Evolutionary conservation across 2,329 filamentous ascomycete genomes (phyloP).

Genomic region (Chrysosporium queenslandicum): DNA sequence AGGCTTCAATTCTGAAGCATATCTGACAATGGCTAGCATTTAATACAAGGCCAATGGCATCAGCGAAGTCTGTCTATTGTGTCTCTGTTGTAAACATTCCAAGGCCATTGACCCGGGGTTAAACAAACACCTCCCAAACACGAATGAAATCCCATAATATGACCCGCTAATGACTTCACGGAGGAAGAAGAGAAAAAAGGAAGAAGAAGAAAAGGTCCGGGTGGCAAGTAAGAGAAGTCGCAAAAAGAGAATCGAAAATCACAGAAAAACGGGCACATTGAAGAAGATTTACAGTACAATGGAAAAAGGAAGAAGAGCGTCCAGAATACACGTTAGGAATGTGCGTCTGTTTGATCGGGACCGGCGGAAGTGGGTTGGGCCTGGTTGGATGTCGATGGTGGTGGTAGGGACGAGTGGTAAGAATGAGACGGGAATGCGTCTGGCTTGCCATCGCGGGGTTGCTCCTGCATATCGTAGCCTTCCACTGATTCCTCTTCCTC

Average conservation of each 20-base stretch:
- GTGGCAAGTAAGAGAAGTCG: background rate
- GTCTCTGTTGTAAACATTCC: background rate
- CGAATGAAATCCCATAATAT: background rate
- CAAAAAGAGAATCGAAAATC: background rate
- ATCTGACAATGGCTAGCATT: background rate
- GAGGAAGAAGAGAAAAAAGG: background rate
- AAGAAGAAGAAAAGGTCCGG: background rate
- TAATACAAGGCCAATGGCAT: background rate
- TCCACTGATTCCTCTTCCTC: background rate
- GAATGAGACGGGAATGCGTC: background rate
- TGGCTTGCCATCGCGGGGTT: background rate
- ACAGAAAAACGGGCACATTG: background rate
- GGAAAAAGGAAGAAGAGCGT: background rate
- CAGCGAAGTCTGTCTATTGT: background rate
- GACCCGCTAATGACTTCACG: constrained; percentile 4
- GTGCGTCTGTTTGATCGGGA: background rate
- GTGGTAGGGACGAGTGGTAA: background rate
- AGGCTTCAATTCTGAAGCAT: background rate
- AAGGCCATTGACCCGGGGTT: background rate
- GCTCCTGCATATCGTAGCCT: background rate
- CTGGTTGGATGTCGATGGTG: constrained; percentile 3
- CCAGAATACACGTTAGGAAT: background rate
- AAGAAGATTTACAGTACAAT: background rate
- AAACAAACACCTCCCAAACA: background rate
- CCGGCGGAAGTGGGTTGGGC: too few relatives aligned